Base-by-base conservation (phyloP, 208 protist species). In the Trypanosoma theileri region DNA sequence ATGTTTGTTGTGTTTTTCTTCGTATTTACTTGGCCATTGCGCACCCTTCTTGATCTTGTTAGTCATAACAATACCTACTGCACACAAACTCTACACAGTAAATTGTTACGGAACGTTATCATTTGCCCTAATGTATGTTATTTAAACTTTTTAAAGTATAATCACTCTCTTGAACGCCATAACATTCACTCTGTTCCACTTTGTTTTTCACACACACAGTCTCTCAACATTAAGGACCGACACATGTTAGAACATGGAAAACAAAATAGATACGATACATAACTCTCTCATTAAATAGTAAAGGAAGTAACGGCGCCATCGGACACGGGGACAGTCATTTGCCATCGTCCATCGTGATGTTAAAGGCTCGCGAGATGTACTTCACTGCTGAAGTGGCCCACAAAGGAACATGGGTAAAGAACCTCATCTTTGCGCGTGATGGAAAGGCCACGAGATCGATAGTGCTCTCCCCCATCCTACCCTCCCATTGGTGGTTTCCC, bases 381-480 rank as follows among this genome's bases (percentile, higher is more conserved):
- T 4, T 52, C 24, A 16, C 8, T 4, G 14, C 28, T 35, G 4
- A 17, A 56, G 67, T 65, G 67, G 48, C 26, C 31, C 11, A 45
- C 57, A 66, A 73, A 73, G 67, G 67, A 73, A 73, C 67, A 73
- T 64, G 67, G 45, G 35, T 51, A 21, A 51, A 58, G 44, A 11
- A 13, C 17, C 26, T 45, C 45, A 13, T 66, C 48, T 66, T 40
- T 35, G 26, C 59, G 10, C 67, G 54, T 73, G 58, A 73, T 73
- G 67, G 67, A 73, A 60, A 51, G 17, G 59, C 59, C 67, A 65
- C 67, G 24, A 73, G 67, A 71, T 1, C 19, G 54, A 6, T 10
- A 19, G 41, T 59, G 26, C 52, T 42, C 11, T 52, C 21, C 21
- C n/a, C 42, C 9, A 3, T 51, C 42, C 42, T 8, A 22, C 45